These are phyloP conservation scores for Zymoseptoria pseudotritici DNA, from an alignment of 2,329 filamentous ascomycete species.

Conservation along the genomic window DNA sequence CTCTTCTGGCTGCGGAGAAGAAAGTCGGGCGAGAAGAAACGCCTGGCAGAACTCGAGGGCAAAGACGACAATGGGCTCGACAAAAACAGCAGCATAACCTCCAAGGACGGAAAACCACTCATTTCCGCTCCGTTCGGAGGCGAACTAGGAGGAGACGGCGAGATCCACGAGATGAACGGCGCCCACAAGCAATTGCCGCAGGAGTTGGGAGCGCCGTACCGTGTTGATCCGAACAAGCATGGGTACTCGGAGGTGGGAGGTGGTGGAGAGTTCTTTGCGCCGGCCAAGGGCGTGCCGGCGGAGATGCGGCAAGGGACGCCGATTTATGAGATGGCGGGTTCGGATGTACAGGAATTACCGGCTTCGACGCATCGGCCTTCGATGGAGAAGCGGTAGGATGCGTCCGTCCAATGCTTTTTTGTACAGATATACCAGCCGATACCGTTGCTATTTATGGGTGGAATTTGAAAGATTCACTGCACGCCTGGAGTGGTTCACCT, in stretches of 20 bases:
- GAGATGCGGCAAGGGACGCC: slow-evolving; percentile 24
- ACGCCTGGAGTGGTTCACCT: not conserved
- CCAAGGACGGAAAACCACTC: slow-evolving; percentile 14
- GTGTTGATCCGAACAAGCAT: slow-evolving; percentile 26
- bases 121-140: slow-evolving; percentile 26
- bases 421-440: not conserved
- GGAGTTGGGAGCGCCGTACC: slow-evolving; percentile 27
- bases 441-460: not conserved
- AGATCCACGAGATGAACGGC: slow-evolving; percentile 29
- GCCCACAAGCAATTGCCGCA: slow-evolving; percentile 20
- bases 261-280: slow-evolving; percentile 14
- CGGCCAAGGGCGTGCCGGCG: slow-evolving; percentile 9
- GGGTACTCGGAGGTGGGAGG: slow-evolving; percentile 29
- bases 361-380: slow-evolving; percentile 4
- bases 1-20: slow-evolving; percentile 24
- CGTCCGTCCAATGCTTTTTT: not conserved
- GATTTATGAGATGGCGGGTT: slow-evolving; percentile 27
- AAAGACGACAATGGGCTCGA: slow-evolving; percentile 17
- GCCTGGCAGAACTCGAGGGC: slow-evolving; percentile 26
- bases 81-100: slow-evolving; percentile 6
- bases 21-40: slow-evolving; percentile 18
- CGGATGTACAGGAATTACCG: slow-evolving; percentile 21
- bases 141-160: slow-evolving; percentile 26
- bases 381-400: slow-evolving; percentile 1
- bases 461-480: not conserved